These are phyloP conservation scores for Anisodus tanguticus DNA, from an alignment of 257 asterid species.

Conservation along the genomic window DNA sequence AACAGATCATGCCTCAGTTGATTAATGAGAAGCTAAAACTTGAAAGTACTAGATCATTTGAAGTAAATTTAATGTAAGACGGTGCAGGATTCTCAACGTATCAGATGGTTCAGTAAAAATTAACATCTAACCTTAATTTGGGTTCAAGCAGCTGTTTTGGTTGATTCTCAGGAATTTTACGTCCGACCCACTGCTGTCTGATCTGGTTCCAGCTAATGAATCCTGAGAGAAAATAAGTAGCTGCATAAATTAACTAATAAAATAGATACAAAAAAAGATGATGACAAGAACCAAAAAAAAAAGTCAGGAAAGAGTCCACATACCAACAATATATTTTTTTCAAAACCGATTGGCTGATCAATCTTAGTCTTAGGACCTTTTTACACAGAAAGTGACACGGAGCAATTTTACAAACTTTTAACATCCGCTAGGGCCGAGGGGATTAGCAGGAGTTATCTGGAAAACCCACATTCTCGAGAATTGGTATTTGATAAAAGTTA, in stretches of 20 bases:
- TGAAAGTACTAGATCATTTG: not conserved
- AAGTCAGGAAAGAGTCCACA: not conserved
- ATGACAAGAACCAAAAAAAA: not conserved
- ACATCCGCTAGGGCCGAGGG: not conserved
- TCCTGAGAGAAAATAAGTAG: slow-evolving; percentile 50
- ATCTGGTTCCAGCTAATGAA: slow-evolving; percentile 73
- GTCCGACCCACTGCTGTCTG: slow-evolving; percentile 75
- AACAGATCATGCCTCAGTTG: not conserved
- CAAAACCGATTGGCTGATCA: not conserved
- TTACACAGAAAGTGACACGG: not conserved
- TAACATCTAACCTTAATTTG: slow-evolving; percentile 58
- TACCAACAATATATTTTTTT: not conserved
- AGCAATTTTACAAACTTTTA: not conserved
- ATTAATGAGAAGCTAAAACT: slow-evolving; percentile 7
- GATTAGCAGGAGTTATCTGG: slow-evolving; percentile 4
- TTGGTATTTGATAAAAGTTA: not conserved
- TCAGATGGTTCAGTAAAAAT: not conserved
- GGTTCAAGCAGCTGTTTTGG: slow-evolving; percentile 61
- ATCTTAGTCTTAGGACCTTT: not conserved
- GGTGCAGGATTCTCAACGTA: not conserved
- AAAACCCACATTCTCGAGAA: not conserved
- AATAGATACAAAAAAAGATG: not conserved
- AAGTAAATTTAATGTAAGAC: slow-evolving; percentile 6
- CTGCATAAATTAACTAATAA: slow-evolving; percentile 28
- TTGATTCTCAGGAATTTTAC: slow-evolving; percentile 43